A percentile compares a stretch with the other conserved stretches of the same genome.
phyloP scores from a whole-genome alignment of 129 eudicot genomes.

The Flaveria ramosissima region DNA sequence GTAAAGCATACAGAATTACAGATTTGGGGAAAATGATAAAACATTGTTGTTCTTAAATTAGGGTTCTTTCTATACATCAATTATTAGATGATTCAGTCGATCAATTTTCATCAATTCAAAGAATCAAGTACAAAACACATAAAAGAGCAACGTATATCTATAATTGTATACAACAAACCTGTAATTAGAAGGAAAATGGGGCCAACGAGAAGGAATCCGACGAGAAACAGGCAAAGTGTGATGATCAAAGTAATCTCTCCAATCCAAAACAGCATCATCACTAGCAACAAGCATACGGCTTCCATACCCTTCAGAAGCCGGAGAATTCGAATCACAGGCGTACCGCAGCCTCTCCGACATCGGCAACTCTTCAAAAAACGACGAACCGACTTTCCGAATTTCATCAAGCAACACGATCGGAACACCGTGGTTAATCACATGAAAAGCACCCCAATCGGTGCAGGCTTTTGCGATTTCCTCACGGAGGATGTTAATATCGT shows the following conservation, averaged over 20 bases:
- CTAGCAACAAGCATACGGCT: slow-evolving; percentile 71
- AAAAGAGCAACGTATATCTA: not conserved
- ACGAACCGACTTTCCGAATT: slow-evolving; percentile 47
- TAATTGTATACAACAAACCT: slow-evolving; percentile 38
- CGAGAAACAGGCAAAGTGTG: slow-evolving; percentile 75
- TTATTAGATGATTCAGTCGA: not conserved
- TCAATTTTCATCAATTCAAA: not conserved
- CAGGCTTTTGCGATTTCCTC: slow-evolving; percentile 48
- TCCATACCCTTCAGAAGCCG: slow-evolving; percentile 92
- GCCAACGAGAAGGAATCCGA: slow-evolving; percentile 69
- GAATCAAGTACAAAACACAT: not conserved
- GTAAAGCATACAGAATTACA: too few relatives aligned
- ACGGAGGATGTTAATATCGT: slow-evolving; percentile 10
- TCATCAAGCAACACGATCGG: slow-evolving; percentile 42
- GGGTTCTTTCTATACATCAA: not conserved
- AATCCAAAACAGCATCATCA: slow-evolving; percentile 75
- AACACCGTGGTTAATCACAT: slow-evolving; percentile 72
- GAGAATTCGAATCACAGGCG: slow-evolving; percentile 51
- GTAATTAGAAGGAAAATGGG: slow-evolving; percentile 59
- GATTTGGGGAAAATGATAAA: too few relatives aligned
- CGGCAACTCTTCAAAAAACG: slow-evolving; percentile 58
- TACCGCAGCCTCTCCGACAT: slow-evolving; percentile 53
- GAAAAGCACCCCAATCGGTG: slow-evolving; percentile 86
- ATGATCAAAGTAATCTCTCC: slow-evolving; percentile 96
- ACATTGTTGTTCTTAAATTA: not conserved